These are phyloP conservation scores for Debaryomycetaceae sp. DNA, from an alignment of 1,139 yeast species.

Conservation along the genomic window DNA sequence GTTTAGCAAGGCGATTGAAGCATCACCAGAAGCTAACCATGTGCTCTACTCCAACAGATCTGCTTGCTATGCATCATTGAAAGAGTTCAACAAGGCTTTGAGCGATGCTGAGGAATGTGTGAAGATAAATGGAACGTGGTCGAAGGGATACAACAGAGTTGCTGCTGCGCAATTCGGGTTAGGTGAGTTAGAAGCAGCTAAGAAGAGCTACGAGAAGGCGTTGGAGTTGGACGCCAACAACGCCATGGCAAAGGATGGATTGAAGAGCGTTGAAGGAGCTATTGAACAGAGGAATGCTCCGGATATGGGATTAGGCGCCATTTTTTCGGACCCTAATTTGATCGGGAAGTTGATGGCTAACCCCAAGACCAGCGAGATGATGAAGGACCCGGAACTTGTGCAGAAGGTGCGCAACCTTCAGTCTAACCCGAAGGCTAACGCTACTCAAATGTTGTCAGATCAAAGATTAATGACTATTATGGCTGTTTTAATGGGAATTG, in stretches of 20 bases:
- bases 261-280: conserved; percentile 64
- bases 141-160: conserved; percentile 90
- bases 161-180: conserved; percentile 92
- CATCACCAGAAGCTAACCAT: conserved; percentile 79
- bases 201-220: conserved; percentile 72
- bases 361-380: conserved; percentile 82
- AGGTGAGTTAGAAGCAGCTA: conserved; percentile 70
- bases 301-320: conserved; percentile 72
- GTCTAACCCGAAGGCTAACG: conserved; percentile 71
- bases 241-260: conserved; percentile 84
- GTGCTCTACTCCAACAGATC: conserved; percentile 91
- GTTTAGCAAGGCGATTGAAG: conserved; percentile 85
- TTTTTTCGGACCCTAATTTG: conserved; percentile 79
- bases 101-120: conserved; percentile 83
- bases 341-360: conserved; percentile 71
- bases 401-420: conserved; percentile 65
- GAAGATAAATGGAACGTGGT: conserved; percentile 79
- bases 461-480: conserved; percentile 86
- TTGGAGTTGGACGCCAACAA: conserved; percentile 77
- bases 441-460: conserved; percentile 65
- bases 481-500: conserved; percentile 85
- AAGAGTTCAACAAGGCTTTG: conserved; percentile 69
- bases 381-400: conserved; percentile 86
- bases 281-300: conserved; percentile 48
- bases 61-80: conserved; percentile 83